phyloP scores from a whole-genome alignment of 2,329 filamentous ascomycete species.

The Acrocalymma vagum region DNA sequence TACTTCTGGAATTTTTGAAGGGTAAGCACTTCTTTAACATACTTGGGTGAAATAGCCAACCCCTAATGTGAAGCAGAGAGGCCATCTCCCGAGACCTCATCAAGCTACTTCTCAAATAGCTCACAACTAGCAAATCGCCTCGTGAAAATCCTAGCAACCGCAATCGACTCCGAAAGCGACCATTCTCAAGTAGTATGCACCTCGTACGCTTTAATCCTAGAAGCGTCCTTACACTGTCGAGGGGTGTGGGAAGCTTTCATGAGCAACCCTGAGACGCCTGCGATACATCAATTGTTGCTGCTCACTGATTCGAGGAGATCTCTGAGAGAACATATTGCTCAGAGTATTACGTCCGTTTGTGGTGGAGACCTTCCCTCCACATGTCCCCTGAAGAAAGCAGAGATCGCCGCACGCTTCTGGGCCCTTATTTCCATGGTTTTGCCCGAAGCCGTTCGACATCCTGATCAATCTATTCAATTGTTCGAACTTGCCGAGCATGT shows the following conservation, averaged over 20 bases:
- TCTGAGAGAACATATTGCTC: conserved; percentile 35
- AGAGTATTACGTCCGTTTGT: conserved; percentile 44
- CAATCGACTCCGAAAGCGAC: conserved; percentile 25
- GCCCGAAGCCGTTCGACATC: conserved; percentile 29
- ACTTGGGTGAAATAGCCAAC: conserved; percentile 11
- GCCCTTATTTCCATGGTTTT: conserved; percentile 38
- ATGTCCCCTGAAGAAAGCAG: conserved; percentile 35
- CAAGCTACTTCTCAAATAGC: conserved; percentile 43
- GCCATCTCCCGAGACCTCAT: conserved; percentile 38
- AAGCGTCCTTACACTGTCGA: conserved; percentile 46
- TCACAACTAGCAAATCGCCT: conserved; percentile 38
- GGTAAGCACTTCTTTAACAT: conserved; percentile 27
- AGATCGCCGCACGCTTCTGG: conserved; percentile 47
- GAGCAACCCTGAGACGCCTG: conserved; percentile 22
- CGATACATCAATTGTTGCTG: conserved; percentile 42
- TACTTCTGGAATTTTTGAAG: conserved; percentile 44
- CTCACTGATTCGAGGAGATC: conserved; percentile 29
- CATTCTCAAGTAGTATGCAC: conserved; percentile 22
- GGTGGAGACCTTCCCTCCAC: conserved; percentile 43
- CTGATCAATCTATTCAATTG: conserved; percentile 39
- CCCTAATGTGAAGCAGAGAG: conserved; percentile 43
- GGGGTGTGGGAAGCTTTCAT: conserved; percentile 45
- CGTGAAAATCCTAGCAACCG: conserved; percentile 30
- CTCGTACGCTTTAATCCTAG: conserved; percentile 43
- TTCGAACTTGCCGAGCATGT: conserved; percentile 46